These are phyloP conservation scores for Epichloe coenophiala DNA, from an alignment of 2,329 filamentous ascomycete species.

Conservation along the genomic window DNA sequence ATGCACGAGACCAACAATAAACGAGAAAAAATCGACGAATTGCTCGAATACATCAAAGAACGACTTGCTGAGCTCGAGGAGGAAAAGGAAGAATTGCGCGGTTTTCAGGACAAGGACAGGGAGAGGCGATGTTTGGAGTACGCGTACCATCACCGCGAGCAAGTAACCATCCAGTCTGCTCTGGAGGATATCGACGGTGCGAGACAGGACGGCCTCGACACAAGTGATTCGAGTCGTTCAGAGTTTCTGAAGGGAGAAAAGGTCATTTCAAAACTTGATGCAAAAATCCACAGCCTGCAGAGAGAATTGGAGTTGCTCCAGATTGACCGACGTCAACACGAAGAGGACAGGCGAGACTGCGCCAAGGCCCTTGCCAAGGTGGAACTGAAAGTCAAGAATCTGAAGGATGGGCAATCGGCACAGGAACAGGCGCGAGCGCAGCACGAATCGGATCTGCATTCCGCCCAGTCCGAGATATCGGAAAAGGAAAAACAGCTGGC, in stretches of 20 bases:
- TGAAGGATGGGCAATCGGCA: constrained; percentile 70
- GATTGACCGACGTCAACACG: constrained; percentile 74
- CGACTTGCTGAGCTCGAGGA: constrained; percentile 82
- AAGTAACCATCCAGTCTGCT: constrained; percentile 61
- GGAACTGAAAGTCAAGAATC: constrained; percentile 69
- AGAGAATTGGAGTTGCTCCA: constrained; percentile 74
- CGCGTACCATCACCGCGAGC: constrained; percentile 82
- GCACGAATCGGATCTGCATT: constrained; percentile 57
- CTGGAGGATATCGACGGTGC: constrained; percentile 74
- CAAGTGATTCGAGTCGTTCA: constrained; percentile 67
- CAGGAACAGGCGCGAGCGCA: constrained; percentile 59
- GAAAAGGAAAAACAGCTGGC: constrained; percentile 65
- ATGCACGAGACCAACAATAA: constrained; percentile 96
- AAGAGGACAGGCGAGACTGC: constrained; percentile 75
- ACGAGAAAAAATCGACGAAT: constrained; percentile 83
- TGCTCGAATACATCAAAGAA: constrained; percentile 83
- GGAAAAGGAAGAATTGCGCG: constrained; percentile 89
- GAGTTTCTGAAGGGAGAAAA: constrained; percentile 68
- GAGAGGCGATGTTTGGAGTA: constrained; percentile 89
- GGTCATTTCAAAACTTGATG: constrained; percentile 62
- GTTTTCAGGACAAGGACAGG: constrained; percentile 87
- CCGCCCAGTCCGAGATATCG: constrained; percentile 61
- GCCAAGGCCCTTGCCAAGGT: constrained; percentile 71
- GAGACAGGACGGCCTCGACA: constrained; percentile 70
- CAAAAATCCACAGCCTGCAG: constrained; percentile 64